Base-by-base conservation (phyloP, 1,139 yeast genomes). In the Suhomyces yuchorum region DNA sequence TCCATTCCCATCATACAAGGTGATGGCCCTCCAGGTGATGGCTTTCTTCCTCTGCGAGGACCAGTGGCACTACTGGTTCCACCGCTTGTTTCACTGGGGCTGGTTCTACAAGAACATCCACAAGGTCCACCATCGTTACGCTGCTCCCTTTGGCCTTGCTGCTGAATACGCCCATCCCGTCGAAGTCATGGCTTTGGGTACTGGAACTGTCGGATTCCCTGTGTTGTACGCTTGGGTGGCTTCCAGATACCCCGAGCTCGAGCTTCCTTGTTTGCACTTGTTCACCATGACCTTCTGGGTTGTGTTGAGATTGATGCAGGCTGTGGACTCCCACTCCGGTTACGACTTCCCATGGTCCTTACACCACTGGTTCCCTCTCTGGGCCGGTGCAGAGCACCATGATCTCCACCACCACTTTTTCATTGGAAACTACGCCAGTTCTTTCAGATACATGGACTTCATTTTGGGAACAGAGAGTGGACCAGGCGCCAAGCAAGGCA, bases 381-480 rank as follows among this genome's bases (percentile, higher is more conserved):
- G 98, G 98, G 96, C 98, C 15, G 98, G 98, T 51, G 97, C 98
- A 18, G 97, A 89, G 61, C 98, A 92, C 68, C 98, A 92, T 65
- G 98, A 92, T 66, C 90, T 88, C 65, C 98, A 92, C 67, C 98
- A 92, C 67, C 96, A 89, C 65, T 90, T 85, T 70, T 92, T 92
- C 70, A 85, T 82, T 57, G 97, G 97, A 49, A 90, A 91, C 71
- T 92, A 90, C 67, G 95, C 97, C 22, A 86, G 96, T 48, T 84
- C 93, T 32, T 92, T 92, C 79, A 83, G 97, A 71, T 88, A 95
- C 87, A 90, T 96, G 95, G 98, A 92, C 71, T 85, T 74, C 66
- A 60, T 82, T 52, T 73, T 92, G 59, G 84, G 84, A 57, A 92
- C 98, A 23, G 97, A 92, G 67, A 85, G 92, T 56, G 92, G 92